phyloP scores from a whole-genome alignment of 106 monocot species.

The Phalaenopsis equestris region DNA sequence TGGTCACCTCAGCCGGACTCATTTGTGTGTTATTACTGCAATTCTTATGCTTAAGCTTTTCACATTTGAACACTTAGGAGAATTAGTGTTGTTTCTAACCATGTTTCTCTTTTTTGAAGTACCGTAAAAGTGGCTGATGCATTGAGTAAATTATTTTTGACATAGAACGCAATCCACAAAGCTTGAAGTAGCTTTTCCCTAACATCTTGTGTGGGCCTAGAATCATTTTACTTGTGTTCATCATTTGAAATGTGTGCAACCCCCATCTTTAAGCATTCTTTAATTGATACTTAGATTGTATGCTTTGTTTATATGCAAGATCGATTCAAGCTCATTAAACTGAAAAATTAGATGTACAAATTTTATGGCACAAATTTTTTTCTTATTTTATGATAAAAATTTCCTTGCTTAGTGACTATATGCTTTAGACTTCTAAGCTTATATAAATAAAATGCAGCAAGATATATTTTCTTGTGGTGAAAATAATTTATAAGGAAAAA shows the following conservation, averaged over 20 bases:
- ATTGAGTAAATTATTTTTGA: background rate
- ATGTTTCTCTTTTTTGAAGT: background rate
- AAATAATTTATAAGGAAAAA: no score
- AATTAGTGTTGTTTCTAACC: background rate
- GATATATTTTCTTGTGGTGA: no score
- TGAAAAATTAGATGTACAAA: background rate
- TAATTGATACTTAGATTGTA: background rate
- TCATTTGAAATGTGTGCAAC: no score
- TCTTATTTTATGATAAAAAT: no score
- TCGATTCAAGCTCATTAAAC: background rate
- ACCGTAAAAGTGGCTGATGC: background rate
- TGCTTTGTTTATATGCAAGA: background rate
- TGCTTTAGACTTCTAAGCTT: no score
- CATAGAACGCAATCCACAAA: background rate
- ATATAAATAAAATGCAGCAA: no score
- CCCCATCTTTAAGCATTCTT: background rate
- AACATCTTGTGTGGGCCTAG: no score
- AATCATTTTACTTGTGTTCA: no score
- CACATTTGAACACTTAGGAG: background rate
- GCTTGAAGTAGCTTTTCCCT: no score
- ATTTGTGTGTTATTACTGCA: no score
- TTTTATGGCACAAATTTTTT: background rate
- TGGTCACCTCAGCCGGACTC: no score
- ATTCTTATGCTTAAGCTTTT: background rate
- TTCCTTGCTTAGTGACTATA: no score